Evolutionary conservation across 306 rosid species (phyloP), one percentile per base, ranked within the genome.

Genomic region (Quercus glauca): DNA sequence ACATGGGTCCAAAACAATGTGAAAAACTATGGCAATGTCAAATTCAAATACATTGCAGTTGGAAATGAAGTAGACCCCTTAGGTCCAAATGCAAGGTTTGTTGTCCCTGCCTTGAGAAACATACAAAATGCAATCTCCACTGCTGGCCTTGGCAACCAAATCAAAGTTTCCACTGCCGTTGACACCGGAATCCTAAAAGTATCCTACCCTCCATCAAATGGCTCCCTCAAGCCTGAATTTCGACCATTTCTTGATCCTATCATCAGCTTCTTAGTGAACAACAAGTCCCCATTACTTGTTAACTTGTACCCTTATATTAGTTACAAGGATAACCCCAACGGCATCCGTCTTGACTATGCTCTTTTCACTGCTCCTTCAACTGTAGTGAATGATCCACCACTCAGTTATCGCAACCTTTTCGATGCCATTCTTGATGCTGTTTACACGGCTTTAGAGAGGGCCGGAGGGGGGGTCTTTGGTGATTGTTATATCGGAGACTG

Each of bases 31-130:
- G 15, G 21, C 23, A 73, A 88, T 49, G 94, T 90, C 60, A 88
- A 33, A 35, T 83, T 90, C 81, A 84, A 78, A 72, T 90, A 84
- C 85, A 88, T 88, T 12, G 76, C 85, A 0, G 91, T 88, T 7
- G 93, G 91, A 56, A 90, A 90, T 29, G 91, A 90, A 71, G 78
- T 88, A 3, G 35, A 78, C 2, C 83, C 89, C 6, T 5, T n/a
- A 3, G 68, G 74, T 1, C 12, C 69, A 6, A 23, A 0, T 20
- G 85, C 90, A 49, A 31, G 5, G 0, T 86, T 28, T 76, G 75
- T 90, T 23, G 65, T 77, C 25, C 83, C 89, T 0, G 91, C 90
- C 15, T 78, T 90, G 85, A 77, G 73, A 33, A 90, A 84, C 64
- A 64, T 90, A n/a, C 87, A 83, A 13, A 83, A 8, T 0, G 90